Base-by-base conservation (phyloP, 1,284 basidiomycete genomes). In the Melampsora occidentalis region DNA sequence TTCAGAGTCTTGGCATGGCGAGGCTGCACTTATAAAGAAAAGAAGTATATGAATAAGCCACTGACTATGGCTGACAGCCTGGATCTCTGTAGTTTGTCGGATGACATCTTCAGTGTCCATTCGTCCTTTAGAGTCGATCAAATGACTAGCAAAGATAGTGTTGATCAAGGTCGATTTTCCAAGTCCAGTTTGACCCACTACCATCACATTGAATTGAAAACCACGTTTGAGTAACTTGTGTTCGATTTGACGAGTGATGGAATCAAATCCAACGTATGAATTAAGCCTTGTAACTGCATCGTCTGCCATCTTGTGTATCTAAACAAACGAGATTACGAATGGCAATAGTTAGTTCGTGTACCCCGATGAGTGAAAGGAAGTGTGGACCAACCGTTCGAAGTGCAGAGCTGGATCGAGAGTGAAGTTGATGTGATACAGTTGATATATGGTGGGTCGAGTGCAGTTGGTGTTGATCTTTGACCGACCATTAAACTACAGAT, bases 81-180 rank as follows among this genome's bases (percentile, higher is more conserved):
- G 92, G 83, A 99, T 99, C 83, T 97, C 94, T 25, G 97, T 98
- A 10, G 96, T 99, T 84, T 94, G 90, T 80, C 94, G 89, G 46
- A 96, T 89, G 22, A 90, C 89, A 81, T 94, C 92, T 78, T 96
- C 91, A 10, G 93, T 86, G 79, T 91, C 89, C 80, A 94, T 86
- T 31, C 97, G 90, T 46, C 97, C 96, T 87, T 98, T 98, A 70
- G 94, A 94, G 86, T 97, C 95, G 82, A 99, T 91, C 82, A 99
- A 88, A 85, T 98, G 95, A 75, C 93, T 94, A 77, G 96, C 94
- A 83, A 99, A 99, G 84, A 99, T 93, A 69, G 96, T 98, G 88
- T 98, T 98, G 84, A 99, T 93, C 82, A 99, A 87, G 57, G 97
- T 98, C 80, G 94, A 97, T 87, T 99, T 99, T 84, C 96, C 97